phyloP scores from a whole-genome alignment of 2,329 filamentous ascomycete genomes.

The Meredithiella fracta region DNA sequence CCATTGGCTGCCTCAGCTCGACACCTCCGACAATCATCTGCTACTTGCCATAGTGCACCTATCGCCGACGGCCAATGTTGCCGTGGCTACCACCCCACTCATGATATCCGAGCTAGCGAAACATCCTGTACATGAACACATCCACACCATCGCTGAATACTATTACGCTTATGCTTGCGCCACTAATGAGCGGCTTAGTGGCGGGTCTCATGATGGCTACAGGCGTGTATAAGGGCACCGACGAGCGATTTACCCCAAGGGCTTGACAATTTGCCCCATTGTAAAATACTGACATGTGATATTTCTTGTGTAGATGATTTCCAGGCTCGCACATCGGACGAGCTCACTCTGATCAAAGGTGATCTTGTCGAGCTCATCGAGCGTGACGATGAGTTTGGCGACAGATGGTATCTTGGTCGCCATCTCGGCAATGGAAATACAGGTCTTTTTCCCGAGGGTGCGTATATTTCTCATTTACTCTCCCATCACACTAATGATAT shows the following conservation, averaged over 20 bases:
- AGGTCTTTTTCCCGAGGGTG: conserved; percentile 72
- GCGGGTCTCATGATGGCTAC: background rate
- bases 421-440: conserved; percentile 58
- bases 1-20: no score
- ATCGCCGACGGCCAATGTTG: background rate
- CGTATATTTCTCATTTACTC: conserved; percentile 17
- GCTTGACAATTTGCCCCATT: background rate
- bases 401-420: conserved; percentile 69
- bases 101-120: background rate
- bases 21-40: no score
- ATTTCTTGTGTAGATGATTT: conserved; percentile 57
- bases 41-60: background rate
- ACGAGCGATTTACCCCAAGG: background rate
- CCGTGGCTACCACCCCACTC: background rate
- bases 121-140: no score
- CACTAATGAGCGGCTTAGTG: background rate
- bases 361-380: conserved; percentile 72
- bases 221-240: no score
- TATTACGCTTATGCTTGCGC: background rate
- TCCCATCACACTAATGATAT: conserved; percentile 8
- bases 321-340: conserved; percentile 75
- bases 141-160: background rate
- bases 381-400: conserved; percentile 74
- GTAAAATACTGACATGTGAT: conserved; percentile 1
- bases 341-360: conserved; percentile 73